Evolutionary conservation across 2,329 filamentous ascomycete species (phyloP).

Genomic region (Pseudogymnoascus pannorum): DNA sequence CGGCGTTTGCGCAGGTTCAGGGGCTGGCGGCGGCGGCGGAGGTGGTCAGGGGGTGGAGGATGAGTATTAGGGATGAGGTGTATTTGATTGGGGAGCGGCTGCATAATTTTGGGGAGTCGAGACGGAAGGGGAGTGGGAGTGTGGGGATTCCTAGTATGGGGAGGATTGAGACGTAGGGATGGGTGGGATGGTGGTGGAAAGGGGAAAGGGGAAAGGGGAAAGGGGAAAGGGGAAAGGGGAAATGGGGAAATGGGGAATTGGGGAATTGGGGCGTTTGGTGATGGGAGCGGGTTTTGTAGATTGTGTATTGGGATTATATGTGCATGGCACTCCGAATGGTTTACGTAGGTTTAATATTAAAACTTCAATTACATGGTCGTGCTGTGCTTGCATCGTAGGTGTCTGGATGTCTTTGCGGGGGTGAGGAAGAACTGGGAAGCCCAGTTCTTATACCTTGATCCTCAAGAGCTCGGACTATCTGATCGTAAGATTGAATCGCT

Average conservation of each 20-base stretch:
- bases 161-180: conserved; percentile 23
- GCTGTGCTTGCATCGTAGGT: background rate
- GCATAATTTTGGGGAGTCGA: conserved; percentile 76
- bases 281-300: conserved; percentile 4
- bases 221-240: background rate
- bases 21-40: conserved; percentile 46
- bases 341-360: background rate
- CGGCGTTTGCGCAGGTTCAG: conserved; percentile 31
- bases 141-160: conserved; percentile 17
- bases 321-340: background rate
- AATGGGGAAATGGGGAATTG: background rate
- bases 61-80: conserved; percentile 83
- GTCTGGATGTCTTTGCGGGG: too few species aligned
- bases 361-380: background rate
- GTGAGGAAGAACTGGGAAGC: too few species aligned
- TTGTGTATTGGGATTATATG: background rate
- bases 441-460: too few species aligned
- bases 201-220: background rate
- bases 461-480: too few species aligned
- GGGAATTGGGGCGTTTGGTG: background rate
- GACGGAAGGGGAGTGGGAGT: conserved; percentile 12
- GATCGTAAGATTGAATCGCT: too few species aligned
- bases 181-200: background rate
- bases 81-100: conserved; percentile 91
- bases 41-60: conserved; percentile 68